Percentiles rank a stretch among this genome's conserved stretches.
Conservation (phyloP, 768 basidiomycete genomes). For the Russula ochroleuca region DNA sequence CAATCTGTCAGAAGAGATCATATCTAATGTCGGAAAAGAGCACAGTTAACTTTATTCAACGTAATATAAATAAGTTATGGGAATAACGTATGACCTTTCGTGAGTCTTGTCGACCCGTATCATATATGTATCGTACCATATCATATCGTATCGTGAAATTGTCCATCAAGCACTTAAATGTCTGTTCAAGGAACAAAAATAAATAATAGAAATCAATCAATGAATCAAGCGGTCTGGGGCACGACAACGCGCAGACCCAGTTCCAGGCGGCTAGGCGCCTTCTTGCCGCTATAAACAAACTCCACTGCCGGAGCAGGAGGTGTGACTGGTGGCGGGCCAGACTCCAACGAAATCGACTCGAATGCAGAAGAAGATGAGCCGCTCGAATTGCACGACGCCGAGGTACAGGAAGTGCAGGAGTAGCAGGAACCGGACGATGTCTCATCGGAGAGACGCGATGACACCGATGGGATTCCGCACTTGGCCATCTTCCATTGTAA, state of each 20-base stretch:
- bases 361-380: slow-evolving; percentile 9
- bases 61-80: slow-evolving; percentile 2
- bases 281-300: neutral
- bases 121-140: neutral
- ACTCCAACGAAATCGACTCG: neutral
- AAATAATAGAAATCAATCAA: neutral
- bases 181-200: neutral
- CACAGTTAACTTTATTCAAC: neutral
- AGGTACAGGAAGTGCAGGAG: neutral
- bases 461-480: too few relatives aligned
- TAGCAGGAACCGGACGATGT: neutral
- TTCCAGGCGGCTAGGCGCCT: neutral
- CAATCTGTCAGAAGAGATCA: too few relatives aligned
- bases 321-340: neutral
- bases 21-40: too few relatives aligned
- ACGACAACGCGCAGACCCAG: neutral
- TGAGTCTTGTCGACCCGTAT: too few relatives aligned
- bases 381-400: neutral
- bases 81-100: neutral
- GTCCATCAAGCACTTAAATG: slow-evolving; percentile 1
- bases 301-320: slow-evolving; percentile 11
- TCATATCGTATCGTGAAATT: neutral
- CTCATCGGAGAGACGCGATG: neutral
- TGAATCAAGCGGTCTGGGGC: neutral
- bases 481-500: neutral